Conservation (phyloP, 306 rosid genomes). For the Glycine latifolia region DNA sequence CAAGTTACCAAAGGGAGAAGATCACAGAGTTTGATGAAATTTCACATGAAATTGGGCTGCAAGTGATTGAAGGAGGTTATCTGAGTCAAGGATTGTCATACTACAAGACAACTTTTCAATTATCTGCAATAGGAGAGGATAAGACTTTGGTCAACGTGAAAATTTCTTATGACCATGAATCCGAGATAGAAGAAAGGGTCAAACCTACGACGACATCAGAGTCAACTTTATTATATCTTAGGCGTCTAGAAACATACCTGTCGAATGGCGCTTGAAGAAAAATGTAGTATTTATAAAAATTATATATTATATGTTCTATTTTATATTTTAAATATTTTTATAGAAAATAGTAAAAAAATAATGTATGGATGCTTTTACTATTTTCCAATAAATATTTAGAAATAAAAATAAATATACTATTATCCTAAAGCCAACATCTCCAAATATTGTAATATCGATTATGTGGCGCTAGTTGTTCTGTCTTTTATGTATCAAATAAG, state of each 20-base stretch:
- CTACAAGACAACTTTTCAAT: conserved; percentile 60
- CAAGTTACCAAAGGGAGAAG: conserved; percentile 60
- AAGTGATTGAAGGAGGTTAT: conserved; percentile 68
- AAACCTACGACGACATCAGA: conserved; percentile 44
- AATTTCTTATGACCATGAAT: conserved; percentile 62
- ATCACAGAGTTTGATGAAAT: conserved; percentile 64
- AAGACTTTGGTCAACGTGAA: conserved; percentile 61
- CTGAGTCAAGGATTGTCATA: conserved; percentile 62
- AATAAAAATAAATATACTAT: neutral
- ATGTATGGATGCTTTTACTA: too few relatives aligned
- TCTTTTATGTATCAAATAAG: neutral
- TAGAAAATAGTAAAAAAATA: neutral
- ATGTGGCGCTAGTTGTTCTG: neutral
- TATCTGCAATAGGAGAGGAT: conserved; percentile 40
- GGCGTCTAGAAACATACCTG: conserved; percentile 54
- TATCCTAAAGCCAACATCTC: too few relatives aligned
- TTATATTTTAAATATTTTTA: neutral
- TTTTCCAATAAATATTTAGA: neutral
- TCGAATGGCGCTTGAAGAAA: conserved; percentile 32
- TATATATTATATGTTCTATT: neutral
- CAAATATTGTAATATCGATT: neutral
- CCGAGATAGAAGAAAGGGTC: conserved; percentile 49
- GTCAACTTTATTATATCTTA: conserved; percentile 54
- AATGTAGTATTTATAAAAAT: neutral
- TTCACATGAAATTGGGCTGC: conserved; percentile 57